Evolutionary conservation across 2,329 filamentous ascomycete genomes (phyloP).

Genomic region (Aspergillus sp.): DNA sequence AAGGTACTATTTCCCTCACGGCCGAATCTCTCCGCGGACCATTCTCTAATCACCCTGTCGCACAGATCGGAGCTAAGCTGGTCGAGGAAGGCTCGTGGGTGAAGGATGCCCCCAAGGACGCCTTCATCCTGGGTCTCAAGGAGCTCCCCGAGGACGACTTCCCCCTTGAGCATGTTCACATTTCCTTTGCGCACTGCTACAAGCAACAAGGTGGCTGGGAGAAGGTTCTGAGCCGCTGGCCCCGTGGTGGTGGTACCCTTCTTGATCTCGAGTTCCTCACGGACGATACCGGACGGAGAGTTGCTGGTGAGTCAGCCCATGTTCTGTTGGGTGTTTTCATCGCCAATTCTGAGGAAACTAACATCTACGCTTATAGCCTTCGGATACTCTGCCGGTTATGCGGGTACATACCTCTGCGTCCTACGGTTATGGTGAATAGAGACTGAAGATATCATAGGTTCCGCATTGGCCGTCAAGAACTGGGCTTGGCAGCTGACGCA

Average conservation of each 20-base stretch:
- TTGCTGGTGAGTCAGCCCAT: slow-evolving; percentile 32
- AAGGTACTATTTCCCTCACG: slow-evolving; percentile 23
- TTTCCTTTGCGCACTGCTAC: slow-evolving; percentile 73
- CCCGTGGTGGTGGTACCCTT: slow-evolving; percentile 71
- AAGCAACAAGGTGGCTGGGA: slow-evolving; percentile 79
- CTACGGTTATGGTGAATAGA: not conserved
- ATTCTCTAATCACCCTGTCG: not conserved
- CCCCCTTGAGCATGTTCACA: slow-evolving; percentile 70
- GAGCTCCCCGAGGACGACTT: slow-evolving; percentile 70
- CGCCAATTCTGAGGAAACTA: not conserved
- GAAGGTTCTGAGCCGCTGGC: slow-evolving; percentile 74
- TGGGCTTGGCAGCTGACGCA: slow-evolving; percentile 82
- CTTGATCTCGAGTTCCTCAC: slow-evolving; percentile 85
- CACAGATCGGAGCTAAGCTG: slow-evolving; percentile 61
- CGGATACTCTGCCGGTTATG: slow-evolving; percentile 72
- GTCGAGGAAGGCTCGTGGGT: slow-evolving; percentile 67
- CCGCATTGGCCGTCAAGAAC: slow-evolving; percentile 71
- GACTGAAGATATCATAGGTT: slow-evolving; percentile 40
- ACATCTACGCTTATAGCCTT: slow-evolving; percentile 34
- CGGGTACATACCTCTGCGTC: slow-evolving; percentile 38
- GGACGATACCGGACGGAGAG: slow-evolving; percentile 65
- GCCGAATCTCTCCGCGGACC: not conserved
- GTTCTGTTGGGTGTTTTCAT: not conserved
- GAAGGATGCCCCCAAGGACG: slow-evolving; percentile 62
- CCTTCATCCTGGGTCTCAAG: slow-evolving; percentile 75